Percentiles rank a stretch among this genome's conserved stretches.
Conservation (phyloP, 1,284 basidiomycete species). For the Paramarasmius palmivorus region DNA sequence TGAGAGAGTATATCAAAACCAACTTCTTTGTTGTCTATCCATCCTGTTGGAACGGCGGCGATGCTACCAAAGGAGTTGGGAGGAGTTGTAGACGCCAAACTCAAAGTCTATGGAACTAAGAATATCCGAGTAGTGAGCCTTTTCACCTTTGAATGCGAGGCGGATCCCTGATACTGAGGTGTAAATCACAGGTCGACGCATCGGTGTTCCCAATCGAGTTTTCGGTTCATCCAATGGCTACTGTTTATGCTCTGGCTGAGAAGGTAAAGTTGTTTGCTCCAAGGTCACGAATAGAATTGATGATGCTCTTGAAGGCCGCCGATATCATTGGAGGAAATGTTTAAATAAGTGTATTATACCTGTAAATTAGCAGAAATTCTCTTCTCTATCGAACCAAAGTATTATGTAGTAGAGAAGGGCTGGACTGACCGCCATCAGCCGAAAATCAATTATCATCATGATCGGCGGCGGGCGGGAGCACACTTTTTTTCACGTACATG, state of each 20-base stretch:
- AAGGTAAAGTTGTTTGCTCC: not conserved
- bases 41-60: slow-evolving; percentile 30
- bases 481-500: no score
- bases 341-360: no score
- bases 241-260: slow-evolving; percentile 1
- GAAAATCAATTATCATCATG: no score
- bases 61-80: slow-evolving; percentile 48
- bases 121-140: slow-evolving; percentile 28
- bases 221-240: slow-evolving; percentile 2
- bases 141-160: not conserved
- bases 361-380: no score
- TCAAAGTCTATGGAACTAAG: slow-evolving; percentile 52
- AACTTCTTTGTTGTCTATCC: slow-evolving; percentile 7
- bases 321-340: no score
- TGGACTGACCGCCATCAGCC: no score
- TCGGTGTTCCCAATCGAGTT: slow-evolving; percentile 2
- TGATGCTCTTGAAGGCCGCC: no score
- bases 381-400: no score
- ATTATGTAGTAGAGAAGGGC: no score
- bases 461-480: no score
- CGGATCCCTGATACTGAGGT: not conserved
- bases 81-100: slow-evolving; percentile 24
- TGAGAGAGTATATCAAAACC: slow-evolving; percentile 9
- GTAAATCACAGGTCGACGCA: not conserved
- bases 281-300: no score